Conservation (phyloP, 2,329 filamentous ascomycete genomes). For the Stagonosporopsis cucurbitacearum region DNA sequence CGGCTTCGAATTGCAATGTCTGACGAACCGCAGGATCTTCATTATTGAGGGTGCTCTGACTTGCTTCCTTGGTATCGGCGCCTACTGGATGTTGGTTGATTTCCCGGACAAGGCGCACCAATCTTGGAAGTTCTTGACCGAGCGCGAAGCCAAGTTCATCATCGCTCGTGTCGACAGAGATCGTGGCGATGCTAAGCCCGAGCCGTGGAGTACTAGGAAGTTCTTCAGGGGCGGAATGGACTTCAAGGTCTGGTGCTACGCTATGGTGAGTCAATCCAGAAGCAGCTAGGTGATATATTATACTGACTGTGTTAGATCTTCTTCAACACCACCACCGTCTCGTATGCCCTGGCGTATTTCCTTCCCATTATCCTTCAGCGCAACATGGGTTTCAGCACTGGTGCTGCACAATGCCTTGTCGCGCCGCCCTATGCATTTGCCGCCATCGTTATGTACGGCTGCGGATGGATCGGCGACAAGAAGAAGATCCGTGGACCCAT, state of each 20-base stretch:
- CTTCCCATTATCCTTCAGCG: conserved; percentile 73
- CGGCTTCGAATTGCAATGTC: neutral
- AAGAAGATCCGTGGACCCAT: conserved; percentile 71
- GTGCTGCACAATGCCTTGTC: conserved; percentile 71
- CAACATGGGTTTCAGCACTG: conserved; percentile 69
- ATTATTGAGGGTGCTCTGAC: conserved; percentile 55
- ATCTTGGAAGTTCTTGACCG: conserved; percentile 53
- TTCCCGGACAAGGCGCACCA: conserved; percentile 54
- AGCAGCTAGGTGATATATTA: neutral
- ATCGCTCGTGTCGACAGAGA: conserved; percentile 61
- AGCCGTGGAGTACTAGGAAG: conserved; percentile 56
- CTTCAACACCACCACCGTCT: conserved; percentile 71
- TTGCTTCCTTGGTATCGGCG: conserved; percentile 47
- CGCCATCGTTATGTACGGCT: conserved; percentile 54
- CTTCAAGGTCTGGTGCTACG: conserved; percentile 63
- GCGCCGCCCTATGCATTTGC: conserved; percentile 56
- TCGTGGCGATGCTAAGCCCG: conserved; percentile 58
- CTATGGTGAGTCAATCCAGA: conserved; percentile 41
- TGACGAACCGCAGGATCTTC: conserved; percentile 53
- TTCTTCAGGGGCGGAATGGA: conserved; percentile 58
- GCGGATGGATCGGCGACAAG: conserved; percentile 70
- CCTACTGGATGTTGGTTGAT: conserved; percentile 54
- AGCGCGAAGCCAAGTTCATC: conserved; percentile 57
- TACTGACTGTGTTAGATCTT: conserved; percentile 51
- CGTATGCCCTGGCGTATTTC: conserved; percentile 80